Percentiles rank a stretch among this genome's conserved stretches.
phyloP scores from a whole-genome alignment of 768 basidiomycete species.

The Leccinum barrowsii region DNA sequence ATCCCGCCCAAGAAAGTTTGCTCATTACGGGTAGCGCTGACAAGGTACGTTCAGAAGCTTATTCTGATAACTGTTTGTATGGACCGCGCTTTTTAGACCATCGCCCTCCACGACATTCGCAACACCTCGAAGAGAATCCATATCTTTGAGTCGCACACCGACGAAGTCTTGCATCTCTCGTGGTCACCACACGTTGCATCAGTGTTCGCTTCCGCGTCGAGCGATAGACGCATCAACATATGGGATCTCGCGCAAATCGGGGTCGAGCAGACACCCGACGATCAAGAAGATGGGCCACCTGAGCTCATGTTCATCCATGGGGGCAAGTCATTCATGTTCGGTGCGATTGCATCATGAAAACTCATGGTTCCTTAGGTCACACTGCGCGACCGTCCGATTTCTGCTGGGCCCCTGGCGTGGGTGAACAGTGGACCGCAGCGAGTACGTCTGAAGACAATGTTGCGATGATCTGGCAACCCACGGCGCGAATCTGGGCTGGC shows the following conservation, averaged over 20 bases:
- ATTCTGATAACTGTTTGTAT: neutral
- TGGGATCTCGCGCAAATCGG: constrained; percentile 95
- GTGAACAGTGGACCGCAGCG: constrained; percentile 80
- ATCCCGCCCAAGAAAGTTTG: constrained; percentile 73
- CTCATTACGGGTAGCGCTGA: constrained; percentile 91
- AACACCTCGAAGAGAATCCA: constrained; percentile 73
- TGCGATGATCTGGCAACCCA: constrained; percentile 96
- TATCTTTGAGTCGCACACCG: constrained; percentile 88
- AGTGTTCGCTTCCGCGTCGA: constrained; percentile 91
- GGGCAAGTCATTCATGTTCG: constrained; percentile 44
- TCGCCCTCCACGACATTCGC: constrained; percentile 84
- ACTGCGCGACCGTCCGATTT: constrained; percentile 91
- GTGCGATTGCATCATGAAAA: neutral
- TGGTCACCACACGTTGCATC: constrained; percentile 95
- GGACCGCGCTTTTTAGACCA: constrained; percentile 53
- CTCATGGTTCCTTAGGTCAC: constrained; percentile 51
- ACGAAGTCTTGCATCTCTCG: constrained; percentile 89
- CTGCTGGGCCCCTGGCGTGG: constrained; percentile 85
- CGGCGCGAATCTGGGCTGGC: constrained; percentile 89
- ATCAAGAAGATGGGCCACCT: constrained; percentile 97
- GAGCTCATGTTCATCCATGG: constrained; percentile 96
- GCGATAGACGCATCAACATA: constrained; percentile 89
- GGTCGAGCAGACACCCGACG: constrained; percentile 94
- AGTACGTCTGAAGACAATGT: constrained; percentile 97
- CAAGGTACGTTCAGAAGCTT: constrained; percentile 51